Percentiles rank a stretch among this genome's conserved stretches.
These are phyloP conservation scores for Diplogelasinospora grovesii DNA, from an alignment of 495 filamentous ascomycete species.

Conservation along the genomic window DNA sequence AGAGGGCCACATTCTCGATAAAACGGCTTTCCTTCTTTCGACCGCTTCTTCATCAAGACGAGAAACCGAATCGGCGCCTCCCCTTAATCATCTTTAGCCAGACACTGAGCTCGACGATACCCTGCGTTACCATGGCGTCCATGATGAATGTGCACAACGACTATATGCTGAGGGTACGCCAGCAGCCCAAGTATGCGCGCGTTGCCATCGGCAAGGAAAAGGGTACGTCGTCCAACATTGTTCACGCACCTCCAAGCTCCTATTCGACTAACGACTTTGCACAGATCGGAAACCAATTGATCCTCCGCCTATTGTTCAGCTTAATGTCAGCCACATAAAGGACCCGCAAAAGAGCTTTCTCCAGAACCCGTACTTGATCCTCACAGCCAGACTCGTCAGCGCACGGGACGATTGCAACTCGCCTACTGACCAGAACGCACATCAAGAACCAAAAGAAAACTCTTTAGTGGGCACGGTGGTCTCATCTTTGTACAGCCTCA, in stretches of 20 bases:
- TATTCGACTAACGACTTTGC: slow-evolving; percentile 12
- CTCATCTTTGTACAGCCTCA: slow-evolving; percentile 87
- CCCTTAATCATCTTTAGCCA: neutral
- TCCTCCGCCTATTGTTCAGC: slow-evolving; percentile 86
- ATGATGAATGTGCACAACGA: slow-evolving; percentile 3
- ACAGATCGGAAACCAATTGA: slow-evolving; percentile 91
- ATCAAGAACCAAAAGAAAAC: slow-evolving; percentile 46
- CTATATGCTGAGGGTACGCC: slow-evolving; percentile 52
- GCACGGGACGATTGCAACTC: slow-evolving; percentile 44
- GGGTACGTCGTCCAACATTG: slow-evolving; percentile 20
- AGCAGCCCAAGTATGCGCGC: slow-evolving; percentile 59
- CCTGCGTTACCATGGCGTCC: slow-evolving; percentile 1
- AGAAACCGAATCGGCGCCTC: neutral
- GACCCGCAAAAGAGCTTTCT: slow-evolving; percentile 76
- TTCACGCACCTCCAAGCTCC: too few relatives aligned
- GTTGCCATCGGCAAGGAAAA: slow-evolving; percentile 71
- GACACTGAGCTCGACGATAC: neutral
- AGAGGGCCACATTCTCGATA: neutral
- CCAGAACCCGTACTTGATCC: slow-evolving; percentile 49
- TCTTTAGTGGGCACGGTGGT: slow-evolving; percentile 64
- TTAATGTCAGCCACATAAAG: slow-evolving; percentile 60
- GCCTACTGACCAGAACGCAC: slow-evolving; percentile 26
- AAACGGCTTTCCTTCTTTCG: too few relatives aligned
- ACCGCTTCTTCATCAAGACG: neutral
- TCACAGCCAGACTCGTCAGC: slow-evolving; percentile 59